Percentiles rank a stretch among this genome's conserved stretches.
These are phyloP conservation scores for Amanita polypyramis DNA, from an alignment of 768 basidiomycete species.

Conservation along the genomic window DNA sequence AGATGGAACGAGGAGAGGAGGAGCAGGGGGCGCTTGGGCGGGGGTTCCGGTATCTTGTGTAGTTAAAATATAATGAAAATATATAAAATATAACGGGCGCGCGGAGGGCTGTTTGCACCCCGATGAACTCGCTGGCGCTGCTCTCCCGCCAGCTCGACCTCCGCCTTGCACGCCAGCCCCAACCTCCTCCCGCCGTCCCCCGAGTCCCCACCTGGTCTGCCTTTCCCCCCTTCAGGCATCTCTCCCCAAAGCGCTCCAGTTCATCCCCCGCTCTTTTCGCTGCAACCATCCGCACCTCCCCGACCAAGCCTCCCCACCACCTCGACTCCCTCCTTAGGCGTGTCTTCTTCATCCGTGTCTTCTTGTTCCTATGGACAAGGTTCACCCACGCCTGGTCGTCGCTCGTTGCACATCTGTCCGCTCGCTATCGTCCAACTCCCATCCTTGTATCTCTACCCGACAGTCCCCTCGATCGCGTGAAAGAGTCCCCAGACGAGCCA, in stretches of 20 bases:
- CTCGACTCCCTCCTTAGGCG: constrained; percentile 40
- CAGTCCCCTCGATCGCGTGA: not conserved
- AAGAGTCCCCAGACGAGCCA: constrained; percentile 4
- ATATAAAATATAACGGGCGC: not conserved
- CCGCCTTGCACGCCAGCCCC: constrained; percentile 41
- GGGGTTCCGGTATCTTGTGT: constrained; percentile 44
- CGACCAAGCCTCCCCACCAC: constrained; percentile 14
- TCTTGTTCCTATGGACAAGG: constrained; percentile 60
- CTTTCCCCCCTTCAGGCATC: constrained; percentile 34
- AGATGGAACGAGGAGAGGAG: constrained; percentile 23
- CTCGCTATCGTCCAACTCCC: not conserved
- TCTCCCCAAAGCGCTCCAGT: constrained; percentile 43
- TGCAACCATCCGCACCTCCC: constrained; percentile 12
- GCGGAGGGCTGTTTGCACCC: not conserved
- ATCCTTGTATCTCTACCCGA: not conserved
- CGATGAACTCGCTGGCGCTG: constrained; percentile 77
- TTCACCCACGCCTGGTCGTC: constrained; percentile 55
- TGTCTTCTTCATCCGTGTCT: constrained; percentile 62
- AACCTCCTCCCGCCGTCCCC: constrained; percentile 26
- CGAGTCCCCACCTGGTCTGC: constrained; percentile 51
- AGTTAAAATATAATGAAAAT: too few relatives aligned
- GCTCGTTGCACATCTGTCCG: constrained; percentile 14
- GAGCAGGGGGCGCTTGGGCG: constrained; percentile 29
- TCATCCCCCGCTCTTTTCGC: constrained; percentile 47
- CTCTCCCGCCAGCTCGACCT: constrained; percentile 79